Percentiles rank a stretch among this genome's conserved stretches.
phyloP scores from a whole-genome alignment of 305 asterid species.

The Fraxinus floribunda region DNA sequence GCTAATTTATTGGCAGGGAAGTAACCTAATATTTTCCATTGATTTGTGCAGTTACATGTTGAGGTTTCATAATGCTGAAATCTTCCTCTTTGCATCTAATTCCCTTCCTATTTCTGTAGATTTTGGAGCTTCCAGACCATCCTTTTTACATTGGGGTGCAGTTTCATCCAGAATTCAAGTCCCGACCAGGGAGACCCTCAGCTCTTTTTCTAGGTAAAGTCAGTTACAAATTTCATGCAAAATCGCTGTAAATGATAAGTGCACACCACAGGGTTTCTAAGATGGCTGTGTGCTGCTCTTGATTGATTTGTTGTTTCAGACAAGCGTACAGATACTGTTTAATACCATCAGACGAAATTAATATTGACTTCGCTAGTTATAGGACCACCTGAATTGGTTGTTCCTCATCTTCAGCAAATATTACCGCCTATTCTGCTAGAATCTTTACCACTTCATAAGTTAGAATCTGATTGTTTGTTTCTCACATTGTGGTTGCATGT shows the following conservation, averaged over 20 bases:
- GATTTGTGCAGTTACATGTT: neutral
- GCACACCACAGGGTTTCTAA: neutral
- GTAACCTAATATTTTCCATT: neutral
- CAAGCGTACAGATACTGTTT: neutral
- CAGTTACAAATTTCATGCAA: constrained; percentile 1
- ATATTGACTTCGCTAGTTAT: neutral
- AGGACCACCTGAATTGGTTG: neutral
- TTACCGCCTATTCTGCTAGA: neutral
- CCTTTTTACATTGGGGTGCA: constrained; percentile 95
- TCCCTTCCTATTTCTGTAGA: constrained; percentile 43
- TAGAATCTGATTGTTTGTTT: neutral
- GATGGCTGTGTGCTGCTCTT: neutral
- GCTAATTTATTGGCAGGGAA: neutral
- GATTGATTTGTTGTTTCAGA: neutral
- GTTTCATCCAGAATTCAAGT: constrained; percentile 95
- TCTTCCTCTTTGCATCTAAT: constrained; percentile 14
- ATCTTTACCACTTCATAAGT: neutral
- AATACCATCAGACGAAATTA: neutral
- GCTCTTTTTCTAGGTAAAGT: constrained; percentile 70
- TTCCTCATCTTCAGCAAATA: neutral
- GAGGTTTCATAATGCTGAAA: constrained; percentile 11
- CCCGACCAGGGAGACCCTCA: constrained; percentile 93
- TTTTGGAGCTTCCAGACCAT: constrained; percentile 71
- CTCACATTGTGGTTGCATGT: neutral
- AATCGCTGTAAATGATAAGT: neutral